Evolutionary conservation across 768 basidiomycete species (phyloP), one percentile per base, ranked within the genome.

Genomic region (Termitomyces sp.): DNA sequence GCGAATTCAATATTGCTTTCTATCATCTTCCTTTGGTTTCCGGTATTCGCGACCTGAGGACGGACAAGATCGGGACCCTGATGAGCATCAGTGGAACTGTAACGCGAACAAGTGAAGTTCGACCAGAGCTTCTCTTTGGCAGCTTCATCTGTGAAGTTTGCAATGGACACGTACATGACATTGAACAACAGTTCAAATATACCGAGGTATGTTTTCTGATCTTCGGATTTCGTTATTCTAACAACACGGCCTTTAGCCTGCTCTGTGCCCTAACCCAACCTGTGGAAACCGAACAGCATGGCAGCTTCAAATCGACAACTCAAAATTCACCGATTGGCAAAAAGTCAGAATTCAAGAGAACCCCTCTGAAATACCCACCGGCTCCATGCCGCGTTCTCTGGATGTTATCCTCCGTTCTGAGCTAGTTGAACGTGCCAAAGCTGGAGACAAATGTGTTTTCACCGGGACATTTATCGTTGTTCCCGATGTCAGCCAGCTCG

Each of bases 141-240:
- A 94, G 91, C 58, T 99, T 97, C 70, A 84, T 88, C 48, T 99
- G 97, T 65, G 89, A 92, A 71, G 81, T 88, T 44, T 99, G 97
- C 68, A 81, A 84, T 47, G 92, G 90, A 32, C 76, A 88, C 12
- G 88, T 98, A 26, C 84, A 88, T 55, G 96, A 98, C 67, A 87
- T 99, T 49, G 97, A 99, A 69, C 97, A 99, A 69, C 97, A 99
- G 69, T 99, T 99, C 82, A 99, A 98, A 70, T 98, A 98, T 70
- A 99, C 97, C 20, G 97, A 98, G 79, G 94, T 94, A 63, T 33
- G 72, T 6, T 28, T 42, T 28, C 38, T 40, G 28, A 42, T 40
- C 10, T 40, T 3, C n/a, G 6, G 13, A 20, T 53, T 30, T 14
- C 12, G n/a, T 40, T 7, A 6, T 12, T 18, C 38, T 53, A 8